Percentiles rank a stretch among this genome's conserved stretches.
These are phyloP conservation scores for Monilinia fructigena DNA, from an alignment of 2,329 filamentous ascomycete genomes.

Conservation along the genomic window DNA sequence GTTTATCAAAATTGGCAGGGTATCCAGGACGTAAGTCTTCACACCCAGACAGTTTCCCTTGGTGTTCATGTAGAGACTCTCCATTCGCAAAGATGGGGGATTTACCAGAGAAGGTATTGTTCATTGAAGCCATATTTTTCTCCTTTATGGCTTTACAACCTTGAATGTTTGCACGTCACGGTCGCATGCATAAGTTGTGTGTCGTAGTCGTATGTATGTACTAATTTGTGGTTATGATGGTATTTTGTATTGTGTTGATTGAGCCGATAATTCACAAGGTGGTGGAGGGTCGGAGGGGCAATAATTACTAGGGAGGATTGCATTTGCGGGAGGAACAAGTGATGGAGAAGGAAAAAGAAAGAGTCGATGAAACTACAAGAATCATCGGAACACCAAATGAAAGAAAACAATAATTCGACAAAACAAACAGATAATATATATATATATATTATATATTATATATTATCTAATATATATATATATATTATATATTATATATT, in stretches of 20 bases:
- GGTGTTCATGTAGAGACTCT: slow-evolving; percentile 22
- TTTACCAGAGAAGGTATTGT: slow-evolving; percentile 40
- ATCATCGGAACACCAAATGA: not conserved
- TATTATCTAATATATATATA: too few relatives aligned
- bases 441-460: not conserved
- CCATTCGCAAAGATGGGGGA: slow-evolving; percentile 23
- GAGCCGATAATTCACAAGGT: slow-evolving; percentile 25
- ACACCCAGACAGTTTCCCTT: slow-evolving; percentile 23
- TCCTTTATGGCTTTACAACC: slow-evolving; percentile 1
- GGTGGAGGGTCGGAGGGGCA: slow-evolving; percentile 17
- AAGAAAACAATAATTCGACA: not conserved
- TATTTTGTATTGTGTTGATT: slow-evolving; percentile 4
- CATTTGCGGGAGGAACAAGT: not conserved
- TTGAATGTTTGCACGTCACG: slow-evolving; percentile 24
- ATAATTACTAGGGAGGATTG: slow-evolving; percentile 9
- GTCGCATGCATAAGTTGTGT: slow-evolving; percentile 35
- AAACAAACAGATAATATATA: not conserved
- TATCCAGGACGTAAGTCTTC: slow-evolving; percentile 28
- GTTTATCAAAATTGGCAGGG: slow-evolving; percentile 18
- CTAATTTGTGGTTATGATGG: slow-evolving; percentile 22
- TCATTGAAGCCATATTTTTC: slow-evolving; percentile 41
- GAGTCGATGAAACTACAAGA: not conserved
- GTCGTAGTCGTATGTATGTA: slow-evolving; percentile 24
- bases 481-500: too few relatives aligned
- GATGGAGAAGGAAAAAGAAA: not conserved